Evolutionary conservation across 2,329 filamentous ascomycete species (phyloP), one percentile per base, ranked within the genome.

Genomic region (Ambrosiella beaveri): DNA sequence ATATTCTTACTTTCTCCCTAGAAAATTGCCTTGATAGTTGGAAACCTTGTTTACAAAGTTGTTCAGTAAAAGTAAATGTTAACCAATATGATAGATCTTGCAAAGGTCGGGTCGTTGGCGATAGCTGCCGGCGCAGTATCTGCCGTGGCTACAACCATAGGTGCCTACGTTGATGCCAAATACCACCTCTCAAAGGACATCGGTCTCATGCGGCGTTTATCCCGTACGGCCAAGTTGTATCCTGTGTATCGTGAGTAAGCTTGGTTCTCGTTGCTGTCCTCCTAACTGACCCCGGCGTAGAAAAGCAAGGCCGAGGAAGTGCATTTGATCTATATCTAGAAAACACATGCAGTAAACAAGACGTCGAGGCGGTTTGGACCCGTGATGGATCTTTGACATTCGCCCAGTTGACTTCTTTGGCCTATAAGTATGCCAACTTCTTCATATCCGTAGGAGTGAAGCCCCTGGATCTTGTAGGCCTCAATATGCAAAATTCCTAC

Each of bases 281-380:
- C 13, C 4, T 38, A 38, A 12, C 51, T 47, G 19, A 47, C 44
- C n/a, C n/a, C 57, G 11, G n/a, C 35, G 36, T 41, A 59, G 63
- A 55, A 40, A 60, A 61, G 57, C 71, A 75, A 49, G 77, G 78
- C 11, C 73, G 76, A 19, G 64, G 74, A 7, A 85, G 79, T 19
- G 71, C 80, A 1, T 88, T 83, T 75, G 85, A 86, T 67, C 69
- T 78, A 58, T 81, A 88, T 65, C 78, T 82, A 65, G 70, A 75
- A 11, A 69, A 76, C 7, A 81, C 75, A 12, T 71, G 74, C 49
- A 68, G 70, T 17, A 72, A 76, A 37, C 77, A 75, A 0, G 70
- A 77, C 57, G 73, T 75, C 50, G 73, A 77, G 59, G 80, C 79
- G 63, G 75, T 89, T 63, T 88, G 85, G 85, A 84, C 81, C 44